Percentiles rank a stretch among this genome's conserved stretches.
Conservation (phyloP, 441 rosid species). For the Syzygium syzygioides region DNA sequence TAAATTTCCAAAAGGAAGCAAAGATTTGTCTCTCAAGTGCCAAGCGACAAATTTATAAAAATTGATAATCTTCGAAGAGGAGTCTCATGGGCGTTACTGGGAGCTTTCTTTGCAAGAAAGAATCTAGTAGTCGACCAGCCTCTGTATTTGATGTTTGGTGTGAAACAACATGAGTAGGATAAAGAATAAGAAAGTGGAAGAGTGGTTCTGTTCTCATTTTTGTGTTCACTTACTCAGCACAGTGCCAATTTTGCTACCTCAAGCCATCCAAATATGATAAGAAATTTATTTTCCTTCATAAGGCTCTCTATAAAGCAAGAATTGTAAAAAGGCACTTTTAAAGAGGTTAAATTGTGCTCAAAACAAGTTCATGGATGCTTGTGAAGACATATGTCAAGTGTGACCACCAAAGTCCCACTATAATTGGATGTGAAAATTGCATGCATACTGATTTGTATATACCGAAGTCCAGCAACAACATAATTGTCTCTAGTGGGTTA, state of each 20-base stretch:
- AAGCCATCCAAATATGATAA: background rate
- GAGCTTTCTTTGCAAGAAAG: background rate
- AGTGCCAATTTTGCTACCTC: background rate
- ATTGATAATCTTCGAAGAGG: background rate
- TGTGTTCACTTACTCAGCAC: background rate
- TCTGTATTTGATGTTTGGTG: background rate
- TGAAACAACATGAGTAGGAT: background rate
- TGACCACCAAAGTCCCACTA: background rate
- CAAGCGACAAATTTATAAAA: background rate
- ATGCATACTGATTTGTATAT: background rate
- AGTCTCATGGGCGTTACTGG: background rate
- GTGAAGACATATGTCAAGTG: background rate
- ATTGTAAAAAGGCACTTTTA: background rate
- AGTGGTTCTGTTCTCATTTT: background rate
- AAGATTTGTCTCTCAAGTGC: background rate
- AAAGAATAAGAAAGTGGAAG: background rate
- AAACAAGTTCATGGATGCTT: background rate
- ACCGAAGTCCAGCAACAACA: background rate
- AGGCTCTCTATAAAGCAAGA: background rate
- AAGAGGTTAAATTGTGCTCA: background rate
- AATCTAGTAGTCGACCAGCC: background rate
- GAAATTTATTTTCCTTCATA: background rate
- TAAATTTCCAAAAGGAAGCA: background rate
- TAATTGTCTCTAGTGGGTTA: background rate
- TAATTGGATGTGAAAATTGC: background rate